A percentile compares a stretch with the other conserved stretches of the same genome.
Conservation (phyloP, 257 asterid genomes). For the Avicennia marina region DNA sequence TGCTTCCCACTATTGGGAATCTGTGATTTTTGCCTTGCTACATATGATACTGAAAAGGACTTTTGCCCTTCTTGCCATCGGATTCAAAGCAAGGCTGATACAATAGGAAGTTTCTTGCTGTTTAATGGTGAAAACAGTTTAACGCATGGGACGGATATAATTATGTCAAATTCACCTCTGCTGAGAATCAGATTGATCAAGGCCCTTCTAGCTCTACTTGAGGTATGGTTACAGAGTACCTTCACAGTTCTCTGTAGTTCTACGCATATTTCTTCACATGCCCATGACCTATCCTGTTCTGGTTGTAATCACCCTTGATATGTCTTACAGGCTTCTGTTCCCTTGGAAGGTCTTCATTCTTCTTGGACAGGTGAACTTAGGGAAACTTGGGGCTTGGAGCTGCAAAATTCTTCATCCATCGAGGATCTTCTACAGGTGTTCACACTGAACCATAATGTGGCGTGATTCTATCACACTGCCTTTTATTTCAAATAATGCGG, state of each 20-base stretch:
- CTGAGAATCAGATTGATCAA: constrained; percentile 66
- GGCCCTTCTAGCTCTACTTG: constrained; percentile 57
- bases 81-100: not conserved
- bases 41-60: constrained; percentile 37
- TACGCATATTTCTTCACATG: not conserved
- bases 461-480: not conserved
- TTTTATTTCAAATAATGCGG: not conserved
- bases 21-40: constrained; percentile 56
- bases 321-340: constrained; percentile 66
- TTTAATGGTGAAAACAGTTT: constrained; percentile 24
- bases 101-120: constrained; percentile 20
- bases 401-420: constrained; percentile 52
- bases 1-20: constrained; percentile 54
- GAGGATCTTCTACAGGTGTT: constrained; percentile 80
- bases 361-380: constrained; percentile 80
- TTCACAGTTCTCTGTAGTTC: no score
- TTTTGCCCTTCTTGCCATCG: constrained; percentile 48
- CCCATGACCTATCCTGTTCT: no score
- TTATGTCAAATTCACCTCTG: constrained; percentile 39
- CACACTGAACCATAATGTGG: not conserved
- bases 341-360: constrained; percentile 70
- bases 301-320: not conserved
- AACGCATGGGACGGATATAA: constrained; percentile 22
- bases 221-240: constrained; percentile 40
- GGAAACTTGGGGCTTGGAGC: constrained; percentile 67